These are phyloP conservation scores for Deinandra increscens DNA, from an alignment of 129 eudicot genomes.

Conservation along the genomic window DNA sequence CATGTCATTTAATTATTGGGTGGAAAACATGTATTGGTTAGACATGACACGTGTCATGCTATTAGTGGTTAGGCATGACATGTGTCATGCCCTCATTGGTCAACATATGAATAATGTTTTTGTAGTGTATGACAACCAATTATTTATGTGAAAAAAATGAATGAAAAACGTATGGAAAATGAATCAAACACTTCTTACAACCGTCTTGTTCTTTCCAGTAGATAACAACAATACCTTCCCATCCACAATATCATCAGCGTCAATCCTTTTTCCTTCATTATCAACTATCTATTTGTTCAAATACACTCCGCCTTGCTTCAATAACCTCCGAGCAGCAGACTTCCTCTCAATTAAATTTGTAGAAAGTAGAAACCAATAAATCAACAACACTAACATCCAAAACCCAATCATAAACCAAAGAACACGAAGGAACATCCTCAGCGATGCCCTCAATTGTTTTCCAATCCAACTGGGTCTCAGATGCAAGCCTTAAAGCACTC, in stretches of 20 bases:
- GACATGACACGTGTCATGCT: too few relatives aligned
- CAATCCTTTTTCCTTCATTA: conserved; percentile 72
- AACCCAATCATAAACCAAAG: conserved; percentile 51
- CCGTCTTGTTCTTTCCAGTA: conserved; percentile 96
- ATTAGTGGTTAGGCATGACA: too few relatives aligned
- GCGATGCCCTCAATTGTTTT: conserved; percentile 80
- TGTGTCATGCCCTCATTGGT: too few relatives aligned
- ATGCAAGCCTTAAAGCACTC: conserved; percentile 79
- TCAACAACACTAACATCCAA: conserved; percentile 56
- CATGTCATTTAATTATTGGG: too few relatives aligned
- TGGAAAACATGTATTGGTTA: too few relatives aligned
- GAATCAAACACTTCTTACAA: conserved; percentile 68
- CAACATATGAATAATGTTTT: too few relatives aligned
- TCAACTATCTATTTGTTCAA: conserved; percentile 77
- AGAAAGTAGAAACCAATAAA: conserved; percentile 65
- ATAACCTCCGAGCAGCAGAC: conserved; percentile 76
- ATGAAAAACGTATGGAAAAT: neutral
- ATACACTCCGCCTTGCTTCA: conserved; percentile 95
- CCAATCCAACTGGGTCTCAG: conserved; percentile 77
- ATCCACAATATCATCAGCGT: conserved; percentile 72
- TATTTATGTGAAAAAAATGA: conserved; percentile 2
- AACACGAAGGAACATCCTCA: conserved; percentile 81
- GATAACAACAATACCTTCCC: conserved; percentile 80
- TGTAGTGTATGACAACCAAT: too few relatives aligned
- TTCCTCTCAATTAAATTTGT: conserved; percentile 84